These are phyloP conservation scores for Cardiospermum halicacabum DNA, from an alignment of 345 rosid genomes.

Conservation along the genomic window DNA sequence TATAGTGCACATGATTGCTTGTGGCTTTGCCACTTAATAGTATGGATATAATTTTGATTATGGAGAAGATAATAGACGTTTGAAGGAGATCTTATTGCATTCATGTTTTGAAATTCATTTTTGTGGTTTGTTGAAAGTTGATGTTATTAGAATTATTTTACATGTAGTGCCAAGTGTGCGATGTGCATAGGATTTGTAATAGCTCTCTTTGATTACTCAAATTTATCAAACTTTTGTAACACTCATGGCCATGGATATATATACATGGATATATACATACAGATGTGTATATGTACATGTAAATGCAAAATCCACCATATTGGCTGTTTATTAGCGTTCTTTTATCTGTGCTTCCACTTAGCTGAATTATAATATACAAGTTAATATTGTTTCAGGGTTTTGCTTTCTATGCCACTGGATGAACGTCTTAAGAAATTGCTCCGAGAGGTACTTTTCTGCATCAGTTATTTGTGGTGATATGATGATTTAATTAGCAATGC, in stretches of 20 bases:
- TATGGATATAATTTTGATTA: background rate
- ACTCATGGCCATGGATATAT: background rate
- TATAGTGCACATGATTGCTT: background rate
- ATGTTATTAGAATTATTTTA: background rate
- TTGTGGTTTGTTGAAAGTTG: background rate
- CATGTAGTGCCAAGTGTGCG: background rate
- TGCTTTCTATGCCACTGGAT: conserved; percentile 56
- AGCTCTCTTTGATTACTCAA: background rate
- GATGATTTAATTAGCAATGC: background rate
- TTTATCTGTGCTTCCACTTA: background rate
- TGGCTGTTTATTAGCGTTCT: background rate
- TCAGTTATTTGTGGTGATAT: background rate
- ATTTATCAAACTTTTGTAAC: background rate
- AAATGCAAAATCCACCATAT: too few relatives aligned
- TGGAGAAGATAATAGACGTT: background rate
- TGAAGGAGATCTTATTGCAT: background rate
- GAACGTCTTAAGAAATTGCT: conserved; percentile 70
- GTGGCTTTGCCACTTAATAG: background rate
- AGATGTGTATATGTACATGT: too few relatives aligned
- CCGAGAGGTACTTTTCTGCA: conserved; percentile 54
- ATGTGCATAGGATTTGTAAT: background rate
- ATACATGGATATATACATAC: background rate
- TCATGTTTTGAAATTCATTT: background rate
- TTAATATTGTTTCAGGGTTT: conserved; percentile 46
- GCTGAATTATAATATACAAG: background rate